Evolutionary conservation across 768 basidiomycete genomes (phyloP).

Genomic region (Mrakia frigida): DNA sequence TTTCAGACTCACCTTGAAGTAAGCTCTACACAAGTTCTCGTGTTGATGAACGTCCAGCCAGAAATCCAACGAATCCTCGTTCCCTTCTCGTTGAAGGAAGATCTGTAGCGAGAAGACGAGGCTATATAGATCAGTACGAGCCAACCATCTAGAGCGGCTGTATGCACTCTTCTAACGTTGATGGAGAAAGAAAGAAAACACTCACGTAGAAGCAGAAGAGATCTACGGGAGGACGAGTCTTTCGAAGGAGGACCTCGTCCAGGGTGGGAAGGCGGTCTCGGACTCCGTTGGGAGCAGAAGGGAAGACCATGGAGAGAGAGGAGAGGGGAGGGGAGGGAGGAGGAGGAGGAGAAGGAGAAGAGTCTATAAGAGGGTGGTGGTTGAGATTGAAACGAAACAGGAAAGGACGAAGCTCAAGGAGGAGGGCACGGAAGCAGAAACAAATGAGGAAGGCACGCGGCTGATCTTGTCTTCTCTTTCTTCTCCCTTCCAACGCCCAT

Average conservation of each 20-base stretch:
- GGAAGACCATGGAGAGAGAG: conserved; percentile 4
- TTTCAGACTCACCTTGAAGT: conserved; percentile 67
- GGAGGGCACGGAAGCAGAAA: no score
- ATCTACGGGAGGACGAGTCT: conserved; percentile 91
- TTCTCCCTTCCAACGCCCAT: background rate
- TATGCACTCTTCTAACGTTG: background rate
- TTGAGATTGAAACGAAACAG: background rate
- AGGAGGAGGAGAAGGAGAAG: background rate
- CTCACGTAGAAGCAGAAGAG: conserved; percentile 94
- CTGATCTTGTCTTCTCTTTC: background rate
- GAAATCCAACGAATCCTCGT: conserved; percentile 94
- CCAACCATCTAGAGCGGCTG: background rate
- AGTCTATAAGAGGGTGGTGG: background rate
- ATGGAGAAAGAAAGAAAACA: background rate
- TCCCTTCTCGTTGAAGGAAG: conserved; percentile 90
- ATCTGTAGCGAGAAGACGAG: conserved; percentile 51
- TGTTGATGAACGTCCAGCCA: conserved; percentile 99
- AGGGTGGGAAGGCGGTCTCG: conserved; percentile 26
- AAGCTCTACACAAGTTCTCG: conserved; percentile 95
- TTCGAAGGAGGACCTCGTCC: conserved; percentile 75
- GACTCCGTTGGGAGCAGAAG: conserved; percentile 22
- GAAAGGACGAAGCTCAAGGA: background rate
- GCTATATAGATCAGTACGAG: background rate
- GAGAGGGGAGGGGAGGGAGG: background rate
- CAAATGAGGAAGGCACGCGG: background rate